Base-by-base conservation (phyloP, 2,329 filamentous ascomycete species). In the Pseudocercospora crystallina region DNA sequence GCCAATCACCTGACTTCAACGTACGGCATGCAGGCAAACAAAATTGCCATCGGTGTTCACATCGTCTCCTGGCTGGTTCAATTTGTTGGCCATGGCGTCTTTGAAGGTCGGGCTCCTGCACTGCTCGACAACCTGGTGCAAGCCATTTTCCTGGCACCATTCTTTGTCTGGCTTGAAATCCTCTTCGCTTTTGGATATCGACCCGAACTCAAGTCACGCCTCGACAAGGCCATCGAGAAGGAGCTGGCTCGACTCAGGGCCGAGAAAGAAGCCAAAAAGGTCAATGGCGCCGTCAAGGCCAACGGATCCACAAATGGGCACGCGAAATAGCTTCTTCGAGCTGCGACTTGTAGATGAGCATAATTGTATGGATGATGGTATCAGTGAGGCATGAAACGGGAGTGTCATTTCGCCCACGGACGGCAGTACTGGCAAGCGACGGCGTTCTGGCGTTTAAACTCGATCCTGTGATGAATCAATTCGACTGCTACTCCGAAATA, bases 151-250 rank as follows among this genome's bases (percentile, higher is more conserved):
- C 79, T 97, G 17, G 94, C 94, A 0, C 94, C 94, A 8, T 86
- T 99, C 65, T 99, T 97, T 63, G 92, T 97, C 51, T 99, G 94
- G 89, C 86, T 99, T 63, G 91, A 97, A 75, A 74, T 95, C 17
- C 79, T 99, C 20, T 99, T 99, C 76, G 84, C 80, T 64, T 81
- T 95, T 43, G 94, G 94, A 42, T 99, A 97, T 72, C 83, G 94
- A 53, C 88, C 86, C 1, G 90, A 95, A 70, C 77, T 99, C 61
- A 90, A 92, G 74, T 80, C 81, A 54, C 83, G 92, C 43, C 82
- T 97, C 38, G 83, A 92, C 55, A 84, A 85, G 68, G 83, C 81
- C 33, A 89, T 96, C 3, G 73, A 84, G 66, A 76, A 82, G 61
- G 89, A 96, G 68, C 80, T 96, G 58, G 79, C 82, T 61, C 94